Base-by-base conservation (phyloP, 306 rosid genomes). In the Sindora glabra region DNA sequence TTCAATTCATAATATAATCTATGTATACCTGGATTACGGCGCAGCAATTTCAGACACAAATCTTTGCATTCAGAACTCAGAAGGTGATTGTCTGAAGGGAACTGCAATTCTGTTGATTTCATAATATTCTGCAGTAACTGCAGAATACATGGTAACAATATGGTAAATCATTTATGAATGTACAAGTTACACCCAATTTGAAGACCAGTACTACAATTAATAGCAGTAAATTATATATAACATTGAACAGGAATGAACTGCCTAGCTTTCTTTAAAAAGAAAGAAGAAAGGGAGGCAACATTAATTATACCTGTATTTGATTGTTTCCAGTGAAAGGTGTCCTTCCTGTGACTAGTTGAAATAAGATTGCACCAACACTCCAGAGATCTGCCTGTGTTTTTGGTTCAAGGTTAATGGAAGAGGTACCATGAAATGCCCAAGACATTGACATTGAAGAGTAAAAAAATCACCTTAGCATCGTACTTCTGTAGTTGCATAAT, bases 341-440 rank as follows among this genome's bases (percentile, higher is more conserved):
- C 79, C 72, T 82, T 65, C 97, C 99, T 7, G 87, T 84, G 67
- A 86, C 97, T 68, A 94, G 89, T 77, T 94, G 99, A 78, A 74
- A 94, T 71, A 94, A 70, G 78, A 94, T 94, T 5, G 87, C 83
- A 39, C 99, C 99, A 72, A 94, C 99, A 49, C 99, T 94, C 99
- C 99, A 94, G 79, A 94, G 99, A 86, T 94, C 99, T 86, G 99
- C 99, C 99, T 94, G 99, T 48, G 41, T 76, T 66, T 79, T 71
- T 55, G 67, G 65, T 70, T 73, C 52, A 62, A 73, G 72, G 74
- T 84, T 73, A 84, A 78, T 57, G 36, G 67, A 75, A 67, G 68
- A 70, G 66, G 16, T 24, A 52, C 51, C 22, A n/a, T 66, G 38
- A 38, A 72, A 62, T 59, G 30, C 32, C 32, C 5, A 36, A 32